phyloP scores from a whole-genome alignment of 1,284 basidiomycete genomes.

The Ceratobasidium sp. region DNA sequence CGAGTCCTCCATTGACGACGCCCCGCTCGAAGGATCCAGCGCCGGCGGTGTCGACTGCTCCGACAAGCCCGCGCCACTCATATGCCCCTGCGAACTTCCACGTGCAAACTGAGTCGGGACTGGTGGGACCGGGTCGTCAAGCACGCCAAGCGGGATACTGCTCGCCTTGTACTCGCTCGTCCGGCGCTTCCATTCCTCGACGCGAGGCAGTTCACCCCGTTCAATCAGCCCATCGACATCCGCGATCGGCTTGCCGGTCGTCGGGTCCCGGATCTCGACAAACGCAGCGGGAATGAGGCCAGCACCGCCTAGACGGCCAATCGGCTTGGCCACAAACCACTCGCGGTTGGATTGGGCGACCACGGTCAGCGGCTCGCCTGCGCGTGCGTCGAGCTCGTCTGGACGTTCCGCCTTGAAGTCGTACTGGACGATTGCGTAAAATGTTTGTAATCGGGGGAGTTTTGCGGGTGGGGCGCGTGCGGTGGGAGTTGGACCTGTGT shows the following conservation, averaged over 20 bases:
- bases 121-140: slow-evolving; percentile 64
- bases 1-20: slow-evolving; percentile 25
- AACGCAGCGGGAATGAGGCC: slow-evolving; percentile 97
- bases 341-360: slow-evolving; percentile 90
- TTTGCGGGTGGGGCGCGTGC: slow-evolving; percentile 39
- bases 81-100: slow-evolving; percentile 43
- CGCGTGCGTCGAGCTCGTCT: slow-evolving; percentile 94
- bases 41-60: slow-evolving; percentile 47
- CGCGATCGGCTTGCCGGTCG: slow-evolving; percentile 73
- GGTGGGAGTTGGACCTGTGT: slow-evolving; percentile 14
- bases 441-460: slow-evolving; percentile 64
- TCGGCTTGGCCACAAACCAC: slow-evolving; percentile 94
- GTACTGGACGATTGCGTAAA: slow-evolving; percentile 94
- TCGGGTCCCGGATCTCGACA: slow-evolving; percentile 93
- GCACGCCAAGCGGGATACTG: slow-evolving; percentile 90
- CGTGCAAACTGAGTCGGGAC: slow-evolving; percentile 52
- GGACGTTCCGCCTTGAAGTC: slow-evolving; percentile 94
- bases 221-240: slow-evolving; percentile 79
- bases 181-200: slow-evolving; percentile 98
- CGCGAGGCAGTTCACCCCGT: slow-evolving; percentile 85
- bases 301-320: slow-evolving; percentile 91
- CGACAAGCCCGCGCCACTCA: slow-evolving; percentile 46
- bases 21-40: slow-evolving; percentile 45
- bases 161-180: slow-evolving; percentile 96
- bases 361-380: slow-evolving; percentile 91